A percentile compares a stretch with the other conserved stretches of the same genome.
phyloP scores from a whole-genome alignment of 2,329 filamentous ascomycete genomes.

The Cytospora chrysosperma region DNA sequence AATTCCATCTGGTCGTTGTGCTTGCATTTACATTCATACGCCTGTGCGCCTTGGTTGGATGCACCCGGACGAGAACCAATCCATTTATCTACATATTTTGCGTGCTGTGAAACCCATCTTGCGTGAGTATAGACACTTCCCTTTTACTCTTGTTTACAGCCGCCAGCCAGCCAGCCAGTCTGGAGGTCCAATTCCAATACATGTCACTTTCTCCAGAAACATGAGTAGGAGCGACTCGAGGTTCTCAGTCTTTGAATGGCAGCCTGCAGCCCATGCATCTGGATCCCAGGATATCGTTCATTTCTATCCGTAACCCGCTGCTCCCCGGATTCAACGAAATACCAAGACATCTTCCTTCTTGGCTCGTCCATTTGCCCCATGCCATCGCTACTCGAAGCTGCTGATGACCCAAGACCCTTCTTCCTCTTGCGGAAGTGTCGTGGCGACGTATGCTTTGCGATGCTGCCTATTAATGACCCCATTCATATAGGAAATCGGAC shows the following conservation, averaged over 20 bases:
- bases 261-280: background rate
- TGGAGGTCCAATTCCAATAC: background rate
- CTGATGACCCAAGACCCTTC: background rate
- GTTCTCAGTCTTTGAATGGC: background rate
- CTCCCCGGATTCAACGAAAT: background rate
- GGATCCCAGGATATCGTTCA: background rate
- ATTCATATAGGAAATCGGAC: constrained; percentile 4
- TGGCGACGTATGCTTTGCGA: background rate
- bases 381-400: background rate
- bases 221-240: background rate
- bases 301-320: background rate
- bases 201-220: background rate
- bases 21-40: constrained; percentile 3
- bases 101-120: background rate
- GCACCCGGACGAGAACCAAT: background rate
- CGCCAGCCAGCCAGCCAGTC: background rate
- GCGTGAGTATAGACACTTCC: constrained; percentile 1
- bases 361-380: constrained; percentile 1
- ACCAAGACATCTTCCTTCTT: background rate
- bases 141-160: background rate
- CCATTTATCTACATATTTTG: constrained; percentile 9
- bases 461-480: constrained; percentile 1
- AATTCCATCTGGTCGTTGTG: background rate
- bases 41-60: constrained; percentile 8
- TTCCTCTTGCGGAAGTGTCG: background rate